These are phyloP conservation scores for Tephrocybe sp. DNA, from an alignment of 768 basidiomycete genomes.

Conservation along the genomic window DNA sequence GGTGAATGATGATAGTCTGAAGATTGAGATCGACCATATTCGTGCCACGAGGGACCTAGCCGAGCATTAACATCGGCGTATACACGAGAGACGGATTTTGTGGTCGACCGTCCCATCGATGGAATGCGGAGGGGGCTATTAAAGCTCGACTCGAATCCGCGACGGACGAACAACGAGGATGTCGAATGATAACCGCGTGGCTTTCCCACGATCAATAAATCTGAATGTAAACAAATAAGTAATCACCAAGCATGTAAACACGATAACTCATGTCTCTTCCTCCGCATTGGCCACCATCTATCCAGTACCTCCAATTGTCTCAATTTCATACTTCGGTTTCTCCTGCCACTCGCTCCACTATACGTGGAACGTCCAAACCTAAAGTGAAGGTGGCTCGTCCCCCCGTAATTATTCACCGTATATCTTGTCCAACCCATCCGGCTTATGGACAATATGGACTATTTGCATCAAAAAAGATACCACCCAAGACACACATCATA, in stretches of 20 bases:
- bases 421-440: conserved; percentile 64
- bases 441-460: conserved; percentile 78
- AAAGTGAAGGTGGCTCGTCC: conserved; percentile 16
- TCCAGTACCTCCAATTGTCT: conserved; percentile 54
- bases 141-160: conserved; percentile 11
- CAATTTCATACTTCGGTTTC: conserved; percentile 62
- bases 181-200: conserved; percentile 20
- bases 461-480: conserved; percentile 75
- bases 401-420: conserved; percentile 55
- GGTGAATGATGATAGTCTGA: conserved; percentile 12
- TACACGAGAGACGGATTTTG: conserved; percentile 82
- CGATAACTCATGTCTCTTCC: background rate
- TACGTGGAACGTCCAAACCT: conserved; percentile 25
- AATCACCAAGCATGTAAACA: background rate
- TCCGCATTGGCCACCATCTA: conserved; percentile 40
- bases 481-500: conserved; percentile 63
- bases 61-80: conserved; percentile 88
- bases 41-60: conserved; percentile 90
- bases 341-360: conserved; percentile 35
- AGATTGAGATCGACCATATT: conserved; percentile 71
- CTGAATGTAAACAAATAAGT: background rate
- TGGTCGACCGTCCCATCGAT: conserved; percentile 69
- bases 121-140: conserved; percentile 9
- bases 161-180: conserved; percentile 8
- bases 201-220: conserved; percentile 26